These are phyloP conservation scores for Haberlea rhodopensis DNA, from an alignment of 257 asterid genomes.

Conservation along the genomic window DNA sequence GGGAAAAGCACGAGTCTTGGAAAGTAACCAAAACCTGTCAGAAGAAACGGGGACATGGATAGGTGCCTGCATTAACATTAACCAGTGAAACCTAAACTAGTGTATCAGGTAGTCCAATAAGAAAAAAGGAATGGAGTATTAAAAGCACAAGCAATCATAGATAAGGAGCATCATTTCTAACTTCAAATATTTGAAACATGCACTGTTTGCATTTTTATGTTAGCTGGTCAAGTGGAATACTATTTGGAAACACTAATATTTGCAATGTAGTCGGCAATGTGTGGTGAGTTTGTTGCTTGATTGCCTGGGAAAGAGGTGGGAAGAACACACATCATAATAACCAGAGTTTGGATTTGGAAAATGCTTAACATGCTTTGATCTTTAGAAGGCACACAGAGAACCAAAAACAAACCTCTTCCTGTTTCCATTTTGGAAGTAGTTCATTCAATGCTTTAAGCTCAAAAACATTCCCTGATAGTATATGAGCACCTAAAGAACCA, in stretches of 20 bases:
- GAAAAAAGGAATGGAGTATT: slow-evolving; percentile 1
- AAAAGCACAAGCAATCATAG: slow-evolving; percentile 1
- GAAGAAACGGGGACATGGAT: slow-evolving; percentile 82
- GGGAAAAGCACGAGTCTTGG: slow-evolving; percentile 59
- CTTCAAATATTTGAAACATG: slow-evolving; percentile 6
- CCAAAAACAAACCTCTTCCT: slow-evolving; percentile 60
- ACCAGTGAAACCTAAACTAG: neutral
- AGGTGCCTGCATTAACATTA: slow-evolving; percentile 68
- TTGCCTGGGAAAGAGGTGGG: no score
- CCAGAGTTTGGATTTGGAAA: neutral
- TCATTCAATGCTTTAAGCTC: slow-evolving; percentile 93
- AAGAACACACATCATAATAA: no score
- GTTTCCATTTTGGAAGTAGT: slow-evolving; percentile 87
- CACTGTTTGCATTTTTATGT: neutral
- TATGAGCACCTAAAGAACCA: slow-evolving; percentile 72
- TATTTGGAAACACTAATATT: neutral
- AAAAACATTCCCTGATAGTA: slow-evolving; percentile 91
- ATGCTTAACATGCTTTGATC: slow-evolving; percentile 20
- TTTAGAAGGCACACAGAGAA: slow-evolving; percentile 7
- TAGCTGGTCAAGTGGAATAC: neutral
- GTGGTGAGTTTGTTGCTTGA: no score
- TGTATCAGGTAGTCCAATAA: slow-evolving; percentile 11
- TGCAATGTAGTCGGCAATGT: no score
- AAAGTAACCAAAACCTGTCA: slow-evolving; percentile 87
- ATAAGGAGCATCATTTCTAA: slow-evolving; percentile 15